These are phyloP conservation scores for Beta vulgaris DNA, from an alignment of 148 eudicot genomes.

Conservation along the genomic window DNA sequence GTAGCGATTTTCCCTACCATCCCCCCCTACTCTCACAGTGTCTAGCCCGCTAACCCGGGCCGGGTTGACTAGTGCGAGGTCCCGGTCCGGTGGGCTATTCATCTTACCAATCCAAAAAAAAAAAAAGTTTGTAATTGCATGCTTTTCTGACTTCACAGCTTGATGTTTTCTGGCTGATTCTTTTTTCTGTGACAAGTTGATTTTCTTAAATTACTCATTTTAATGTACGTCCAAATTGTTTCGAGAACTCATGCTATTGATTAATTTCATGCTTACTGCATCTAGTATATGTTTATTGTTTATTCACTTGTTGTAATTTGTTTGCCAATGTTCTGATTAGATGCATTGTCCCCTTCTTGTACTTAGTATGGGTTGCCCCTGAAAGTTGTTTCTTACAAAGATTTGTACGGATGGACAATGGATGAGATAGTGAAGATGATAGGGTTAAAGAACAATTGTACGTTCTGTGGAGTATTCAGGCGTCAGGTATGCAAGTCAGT, in stretches of 20 bases:
- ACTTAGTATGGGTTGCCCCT: slow-evolving; percentile 88
- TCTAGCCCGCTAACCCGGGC: too few relatives aligned
- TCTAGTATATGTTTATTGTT: background rate
- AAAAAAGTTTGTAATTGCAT: too few relatives aligned
- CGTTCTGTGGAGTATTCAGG: slow-evolving; percentile 97
- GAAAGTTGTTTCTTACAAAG: slow-evolving; percentile 95
- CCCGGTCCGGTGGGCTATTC: too few relatives aligned
- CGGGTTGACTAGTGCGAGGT: too few relatives aligned
- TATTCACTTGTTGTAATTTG: slow-evolving; percentile 6
- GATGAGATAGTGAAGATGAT: slow-evolving; percentile 97
- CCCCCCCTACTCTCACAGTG: too few relatives aligned
- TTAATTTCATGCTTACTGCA: slow-evolving; percentile 2
- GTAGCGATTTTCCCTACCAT: too few relatives aligned
- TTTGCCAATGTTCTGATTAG: slow-evolving; percentile 2
- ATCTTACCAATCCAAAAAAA: too few relatives aligned
- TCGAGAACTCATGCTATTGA: background rate
- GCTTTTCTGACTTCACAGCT: background rate
- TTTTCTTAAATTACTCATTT: background rate
- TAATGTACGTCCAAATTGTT: background rate
- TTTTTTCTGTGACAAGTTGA: background rate
- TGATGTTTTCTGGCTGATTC: background rate
- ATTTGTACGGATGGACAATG: slow-evolving; percentile 99
- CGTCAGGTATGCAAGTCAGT: slow-evolving; percentile 68
- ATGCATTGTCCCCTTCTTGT: background rate
- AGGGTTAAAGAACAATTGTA: slow-evolving; percentile 95